Conservation (phyloP, 495 filamentous ascomycete species). For the Aspergillus indologenus region DNA sequence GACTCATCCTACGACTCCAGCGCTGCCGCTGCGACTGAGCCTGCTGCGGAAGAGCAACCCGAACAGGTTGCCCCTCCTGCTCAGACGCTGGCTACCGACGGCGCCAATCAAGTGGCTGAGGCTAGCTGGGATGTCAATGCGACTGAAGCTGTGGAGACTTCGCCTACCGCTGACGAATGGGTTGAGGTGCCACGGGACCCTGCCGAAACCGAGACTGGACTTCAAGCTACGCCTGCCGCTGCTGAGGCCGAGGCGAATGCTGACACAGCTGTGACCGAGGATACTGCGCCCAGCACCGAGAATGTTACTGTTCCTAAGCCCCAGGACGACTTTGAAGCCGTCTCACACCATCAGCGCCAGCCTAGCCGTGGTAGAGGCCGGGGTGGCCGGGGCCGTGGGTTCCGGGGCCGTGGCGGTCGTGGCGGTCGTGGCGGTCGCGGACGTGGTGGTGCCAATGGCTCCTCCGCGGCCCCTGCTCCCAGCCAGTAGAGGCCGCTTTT, state of each 20-base stretch:
- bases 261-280: constrained; percentile 20
- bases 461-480: constrained; percentile 22
- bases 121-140: constrained; percentile 61
- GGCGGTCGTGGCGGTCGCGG: constrained; percentile 36
- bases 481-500: constrained; percentile 15
- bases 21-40: constrained; percentile 24
- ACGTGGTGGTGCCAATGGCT: constrained; percentile 24
- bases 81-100: constrained; percentile 57
- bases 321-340: constrained; percentile 68
- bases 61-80: constrained; percentile 42
- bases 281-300: constrained; percentile 64
- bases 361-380: constrained; percentile 50
- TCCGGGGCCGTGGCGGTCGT: constrained; percentile 32
- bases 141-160: constrained; percentile 37
- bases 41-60: constrained; percentile 27
- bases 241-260: constrained; percentile 22
- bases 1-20: constrained; percentile 29
- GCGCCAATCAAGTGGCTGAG: constrained; percentile 66
- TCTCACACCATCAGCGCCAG: constrained; percentile 52
- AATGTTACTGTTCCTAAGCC: constrained; percentile 41
- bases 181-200: constrained; percentile 73
- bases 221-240: constrained; percentile 57
- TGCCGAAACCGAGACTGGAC: constrained; percentile 68
- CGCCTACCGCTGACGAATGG: constrained; percentile 66
- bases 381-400: constrained; percentile 27